These are phyloP conservation scores for Sphagnum magellanicum DNA, from an alignment of 228 moss, liverwort and hornwort genomes.

Conservation along the genomic window DNA sequence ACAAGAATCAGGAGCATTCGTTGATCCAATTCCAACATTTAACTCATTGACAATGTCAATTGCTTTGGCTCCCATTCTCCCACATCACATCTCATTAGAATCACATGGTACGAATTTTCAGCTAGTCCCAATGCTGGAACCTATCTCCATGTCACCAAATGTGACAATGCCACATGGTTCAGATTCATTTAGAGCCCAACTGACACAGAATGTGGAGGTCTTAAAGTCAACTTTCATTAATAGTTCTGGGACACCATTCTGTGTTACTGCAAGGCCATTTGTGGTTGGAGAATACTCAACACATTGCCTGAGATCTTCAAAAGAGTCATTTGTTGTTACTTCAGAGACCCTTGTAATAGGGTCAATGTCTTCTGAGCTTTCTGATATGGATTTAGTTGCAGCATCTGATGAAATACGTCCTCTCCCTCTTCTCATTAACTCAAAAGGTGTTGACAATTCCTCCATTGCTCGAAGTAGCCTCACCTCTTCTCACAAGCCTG, in stretches of 20 bases:
- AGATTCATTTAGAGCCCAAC: constrained; percentile 5
- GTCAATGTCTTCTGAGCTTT: constrained; percentile 3
- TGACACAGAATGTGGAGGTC: constrained; percentile 10
- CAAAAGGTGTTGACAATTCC: constrained; percentile 7
- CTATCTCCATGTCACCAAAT: constrained; percentile 1
- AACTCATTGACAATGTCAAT: too few relatives aligned
- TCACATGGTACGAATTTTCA: not conserved
- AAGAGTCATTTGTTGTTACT: constrained; percentile 1
- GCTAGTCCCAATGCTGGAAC: not conserved
- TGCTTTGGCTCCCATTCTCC: too few relatives aligned
- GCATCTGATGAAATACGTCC: not conserved
- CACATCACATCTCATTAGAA: not conserved
- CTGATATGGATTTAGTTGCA: constrained; percentile 15
- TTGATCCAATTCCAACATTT: too few relatives aligned
- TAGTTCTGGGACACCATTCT: constrained; percentile 2
- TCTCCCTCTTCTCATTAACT: too few relatives aligned
- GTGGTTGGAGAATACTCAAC: constrained; percentile 6
- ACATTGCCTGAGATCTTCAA: constrained; percentile 11
- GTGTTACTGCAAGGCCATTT: constrained; percentile 7
- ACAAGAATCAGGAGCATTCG: too few relatives aligned
- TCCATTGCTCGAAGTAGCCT: constrained; percentile 1
- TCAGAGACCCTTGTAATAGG: too few relatives aligned
- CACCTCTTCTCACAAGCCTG: constrained; percentile 1
- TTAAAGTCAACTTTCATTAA: constrained; percentile 4
- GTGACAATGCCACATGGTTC: not conserved